Base-by-base conservation (phyloP, 2,329 filamentous ascomycete genomes). In the Arthrinium puccinioides region DNA sequence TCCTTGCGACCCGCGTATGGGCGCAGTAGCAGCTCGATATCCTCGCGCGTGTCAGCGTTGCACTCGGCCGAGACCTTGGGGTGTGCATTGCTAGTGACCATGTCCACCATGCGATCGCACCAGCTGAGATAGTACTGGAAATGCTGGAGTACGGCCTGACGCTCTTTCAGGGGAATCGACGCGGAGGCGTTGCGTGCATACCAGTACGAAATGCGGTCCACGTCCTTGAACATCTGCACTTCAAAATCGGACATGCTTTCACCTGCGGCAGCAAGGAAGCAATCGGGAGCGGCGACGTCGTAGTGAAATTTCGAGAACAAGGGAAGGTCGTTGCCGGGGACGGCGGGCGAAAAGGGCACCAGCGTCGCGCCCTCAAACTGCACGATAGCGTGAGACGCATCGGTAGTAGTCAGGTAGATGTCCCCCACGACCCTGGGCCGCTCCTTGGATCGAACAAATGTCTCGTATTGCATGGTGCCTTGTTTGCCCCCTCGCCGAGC, bases 91-190 rank as follows among this genome's bases (percentile, higher is more conserved):
- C 19, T 18, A 21, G 8, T 35, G 20, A 35, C 32, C 21, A 24
- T 35, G 19, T 35, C 32, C 6, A 35, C 32, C 21, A 25, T 25
- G 32, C 13, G 32, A 14, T 35, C 21, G 18, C 21, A 35, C 32
- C 32, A 35, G 7, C 19, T 6, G 5, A 35, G 32, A n/a, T 35
- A 35, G 18, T 35, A 6, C 20, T 25, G 16, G 32, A 7, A 35
- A 21, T 35, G 32, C 9, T 13, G 32, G 16, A 35, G 32, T 9
- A 35, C 19, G 18, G 10, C 15, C 6, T 21, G 6, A 9, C 21
- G 32, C 15, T 35, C 18, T 21, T 21, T 14, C 8, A 15, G 6
- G 21, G 32, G 21, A n/a, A 35, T 35, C 19, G 32, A 23, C 13
- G 20, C 13, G 8, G 19, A 23, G 19, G 32, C 32, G 10, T 23